These are phyloP conservation scores for Ceriops decandra DNA, from an alignment of 345 rosid genomes.

Conservation along the genomic window DNA sequence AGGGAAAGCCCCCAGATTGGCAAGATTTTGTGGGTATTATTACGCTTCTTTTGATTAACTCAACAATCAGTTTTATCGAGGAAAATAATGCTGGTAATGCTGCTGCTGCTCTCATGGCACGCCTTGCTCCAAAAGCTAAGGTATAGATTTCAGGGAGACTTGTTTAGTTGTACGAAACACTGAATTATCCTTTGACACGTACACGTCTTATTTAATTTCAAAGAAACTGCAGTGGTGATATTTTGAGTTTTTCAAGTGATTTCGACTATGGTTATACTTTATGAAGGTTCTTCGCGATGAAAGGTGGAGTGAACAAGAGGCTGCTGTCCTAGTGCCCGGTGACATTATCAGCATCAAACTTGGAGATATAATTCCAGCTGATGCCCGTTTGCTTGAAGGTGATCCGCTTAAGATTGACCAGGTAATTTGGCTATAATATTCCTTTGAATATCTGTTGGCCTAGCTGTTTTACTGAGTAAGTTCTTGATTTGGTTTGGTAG, in stretches of 20 bases:
- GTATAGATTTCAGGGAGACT: conserved; percentile 30
- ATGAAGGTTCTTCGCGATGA: conserved; percentile 92
- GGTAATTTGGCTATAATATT: conserved; percentile 34
- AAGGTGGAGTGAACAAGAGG: conserved; percentile 92
- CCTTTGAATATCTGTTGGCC: conserved; percentile 11
- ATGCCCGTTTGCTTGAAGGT: conserved; percentile 93
- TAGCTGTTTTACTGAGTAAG: conserved; percentile 8
- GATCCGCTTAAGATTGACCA: conserved; percentile 96
- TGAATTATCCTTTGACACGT: not conserved
- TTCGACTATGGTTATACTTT: conserved; percentile 11
- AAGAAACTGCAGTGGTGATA: not conserved
- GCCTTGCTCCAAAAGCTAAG: conserved; percentile 95
- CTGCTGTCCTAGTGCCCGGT: conserved; percentile 86
- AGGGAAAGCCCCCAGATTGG: conserved; percentile 99
- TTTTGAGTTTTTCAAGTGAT: not conserved
- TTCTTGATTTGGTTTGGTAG: conserved; percentile 35
- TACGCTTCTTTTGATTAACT: conserved; percentile 78
- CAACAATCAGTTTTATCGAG: conserved; percentile 96
- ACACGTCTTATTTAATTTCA: not conserved
- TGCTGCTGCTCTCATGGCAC: conserved; percentile 98
- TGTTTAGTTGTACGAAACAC: not conserved
- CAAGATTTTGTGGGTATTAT: conserved; percentile 96
- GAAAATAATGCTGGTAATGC: conserved; percentile 98
- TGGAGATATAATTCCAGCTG: conserved; percentile 96
- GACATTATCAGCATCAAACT: conserved; percentile 86